Evolutionary conservation across 1,284 basidiomycete species (phyloP).

Genomic region (Tilletia indica): DNA sequence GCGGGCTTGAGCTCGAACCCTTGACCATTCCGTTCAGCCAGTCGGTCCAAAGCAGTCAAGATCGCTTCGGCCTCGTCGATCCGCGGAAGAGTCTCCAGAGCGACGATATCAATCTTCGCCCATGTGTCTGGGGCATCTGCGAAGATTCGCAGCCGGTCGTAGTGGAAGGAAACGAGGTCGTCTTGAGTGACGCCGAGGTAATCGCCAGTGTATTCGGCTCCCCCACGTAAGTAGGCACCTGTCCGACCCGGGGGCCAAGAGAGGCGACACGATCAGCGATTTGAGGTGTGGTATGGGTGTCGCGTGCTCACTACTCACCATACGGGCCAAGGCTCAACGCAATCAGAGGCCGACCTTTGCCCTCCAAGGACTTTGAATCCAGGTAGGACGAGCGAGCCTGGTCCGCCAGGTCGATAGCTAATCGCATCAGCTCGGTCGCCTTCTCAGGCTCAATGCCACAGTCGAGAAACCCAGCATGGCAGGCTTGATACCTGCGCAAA

Average conservation of each 20-base stretch:
- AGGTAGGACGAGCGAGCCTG: conserved; percentile 29
- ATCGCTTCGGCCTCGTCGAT: conserved; percentile 45
- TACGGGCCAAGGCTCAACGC: conserved; percentile 45
- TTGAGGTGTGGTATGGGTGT: background rate
- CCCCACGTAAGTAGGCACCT: conserved; percentile 30
- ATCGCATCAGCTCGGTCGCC: conserved; percentile 35
- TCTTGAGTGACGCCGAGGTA: conserved; percentile 27
- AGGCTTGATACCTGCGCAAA: conserved; percentile 39
- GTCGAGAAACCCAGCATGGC: conserved; percentile 34
- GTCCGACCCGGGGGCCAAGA: background rate
- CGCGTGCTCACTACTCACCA: conserved; percentile 12
- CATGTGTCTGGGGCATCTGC: conserved; percentile 28
- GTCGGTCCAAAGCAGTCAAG: conserved; percentile 32
- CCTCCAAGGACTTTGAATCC: background rate
- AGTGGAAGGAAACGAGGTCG: conserved; percentile 39
- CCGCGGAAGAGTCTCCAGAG: conserved; percentile 47
- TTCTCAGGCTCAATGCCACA: conserved; percentile 29
- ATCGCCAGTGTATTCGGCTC: conserved; percentile 37
- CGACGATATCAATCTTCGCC: conserved; percentile 37
- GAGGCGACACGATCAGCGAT: no score
- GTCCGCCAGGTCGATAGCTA: conserved; percentile 37
- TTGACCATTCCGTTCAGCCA: conserved; percentile 18
- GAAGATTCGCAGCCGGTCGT: conserved; percentile 32
- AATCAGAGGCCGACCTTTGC: conserved; percentile 26
- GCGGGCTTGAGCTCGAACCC: conserved; percentile 27